phyloP scores from a whole-genome alignment of 2,329 filamentous ascomycete genomes.

The Ophiostoma sp. region DNA sequence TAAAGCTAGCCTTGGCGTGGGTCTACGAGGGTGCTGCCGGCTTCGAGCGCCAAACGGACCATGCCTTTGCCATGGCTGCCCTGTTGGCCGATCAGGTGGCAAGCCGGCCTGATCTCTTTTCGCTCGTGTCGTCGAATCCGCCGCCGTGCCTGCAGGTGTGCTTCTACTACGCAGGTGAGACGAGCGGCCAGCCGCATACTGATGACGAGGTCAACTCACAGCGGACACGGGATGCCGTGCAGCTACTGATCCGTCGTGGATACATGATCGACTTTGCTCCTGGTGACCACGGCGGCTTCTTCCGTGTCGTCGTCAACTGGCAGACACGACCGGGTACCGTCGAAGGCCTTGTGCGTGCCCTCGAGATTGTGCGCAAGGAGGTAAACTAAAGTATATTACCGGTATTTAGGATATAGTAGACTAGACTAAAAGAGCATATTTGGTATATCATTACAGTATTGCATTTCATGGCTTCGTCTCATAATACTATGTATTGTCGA shows the following conservation, averaged over 20 bases:
- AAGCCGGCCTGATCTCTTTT: slow-evolving; percentile 51
- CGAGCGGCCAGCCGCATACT: slow-evolving; percentile 45
- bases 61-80: slow-evolving; percentile 65
- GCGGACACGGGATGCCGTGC: slow-evolving; percentile 46
- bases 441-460: neutral
- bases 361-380: slow-evolving; percentile 42
- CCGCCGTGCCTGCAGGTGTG: slow-evolving; percentile 90
- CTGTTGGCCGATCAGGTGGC: slow-evolving; percentile 60
- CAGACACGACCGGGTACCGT: slow-evolving; percentile 50
- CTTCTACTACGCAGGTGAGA: slow-evolving; percentile 68
- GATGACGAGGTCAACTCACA: slow-evolving; percentile 44
- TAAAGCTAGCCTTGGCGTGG: slow-evolving; percentile 87
- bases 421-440: neutral
- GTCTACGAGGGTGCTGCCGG: slow-evolving; percentile 77
- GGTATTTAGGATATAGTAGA: neutral
- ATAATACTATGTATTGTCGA: too few relatives aligned
- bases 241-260: slow-evolving; percentile 44
- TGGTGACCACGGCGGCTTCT: slow-evolving; percentile 50
- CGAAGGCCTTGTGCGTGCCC: slow-evolving; percentile 48
- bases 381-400: neutral
- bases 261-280: slow-evolving; percentile 61
- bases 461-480: neutral
- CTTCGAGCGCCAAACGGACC: slow-evolving; percentile 63
- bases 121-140: slow-evolving; percentile 67
- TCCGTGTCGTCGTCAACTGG: slow-evolving; percentile 55